Conservation (phyloP, 805 yeast genomes). For the Metschnikowia aberdeeniae region DNA sequence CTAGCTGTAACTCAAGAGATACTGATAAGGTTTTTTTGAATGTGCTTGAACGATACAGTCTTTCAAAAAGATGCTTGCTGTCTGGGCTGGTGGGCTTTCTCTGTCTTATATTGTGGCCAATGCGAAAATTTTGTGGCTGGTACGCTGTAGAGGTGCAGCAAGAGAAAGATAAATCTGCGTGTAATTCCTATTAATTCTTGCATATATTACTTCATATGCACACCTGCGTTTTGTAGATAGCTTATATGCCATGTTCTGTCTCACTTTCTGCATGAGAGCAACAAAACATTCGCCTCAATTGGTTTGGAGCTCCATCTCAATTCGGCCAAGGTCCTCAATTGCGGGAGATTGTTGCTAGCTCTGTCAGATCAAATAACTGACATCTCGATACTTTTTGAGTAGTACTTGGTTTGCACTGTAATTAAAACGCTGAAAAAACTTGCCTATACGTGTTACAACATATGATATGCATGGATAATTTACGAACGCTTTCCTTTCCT, state of each 20-base stretch:
- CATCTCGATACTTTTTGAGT: neutral
- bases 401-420: too few species aligned
- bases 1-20: neutral
- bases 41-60: too few species aligned
- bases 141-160: conserved; percentile 1
- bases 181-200: neutral
- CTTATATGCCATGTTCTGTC: neutral
- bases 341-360: conserved; percentile 2
- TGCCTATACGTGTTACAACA: neutral
- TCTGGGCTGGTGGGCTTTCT: neutral
- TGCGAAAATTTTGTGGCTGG: conserved; percentile 6
- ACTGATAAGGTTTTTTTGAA: neutral
- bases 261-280: conserved; percentile 5
- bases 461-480: neutral
- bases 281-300: conserved; percentile 3
- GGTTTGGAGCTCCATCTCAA: neutral
- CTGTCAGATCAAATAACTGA: neutral
- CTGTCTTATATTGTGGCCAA: conserved; percentile 5
- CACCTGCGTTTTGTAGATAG: neutral
- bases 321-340: neutral
- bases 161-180: neutral
- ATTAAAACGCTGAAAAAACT: neutral
- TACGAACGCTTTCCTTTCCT: neutral
- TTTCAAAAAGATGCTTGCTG: neutral
- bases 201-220: neutral